Conservation (phyloP, 1,139 yeast genomes). For the Blastobotrys ciferrii region DNA sequence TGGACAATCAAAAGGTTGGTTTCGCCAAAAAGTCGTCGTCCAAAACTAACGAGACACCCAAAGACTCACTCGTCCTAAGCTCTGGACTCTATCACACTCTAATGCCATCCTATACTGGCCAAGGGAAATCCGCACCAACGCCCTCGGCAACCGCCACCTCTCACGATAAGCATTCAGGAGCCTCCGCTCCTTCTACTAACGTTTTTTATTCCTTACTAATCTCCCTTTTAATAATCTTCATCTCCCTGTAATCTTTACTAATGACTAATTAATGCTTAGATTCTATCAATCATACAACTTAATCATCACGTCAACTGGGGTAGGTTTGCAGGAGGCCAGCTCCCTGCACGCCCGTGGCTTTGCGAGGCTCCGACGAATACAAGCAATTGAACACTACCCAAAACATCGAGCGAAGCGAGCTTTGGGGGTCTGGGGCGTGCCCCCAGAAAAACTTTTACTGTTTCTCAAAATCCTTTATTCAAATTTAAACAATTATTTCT, state of each 20-base stretch:
- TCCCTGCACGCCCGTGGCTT: too few species aligned
- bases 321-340: too few species aligned
- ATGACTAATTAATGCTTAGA: neutral
- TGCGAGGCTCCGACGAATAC: too few species aligned
- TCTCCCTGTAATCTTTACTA: neutral
- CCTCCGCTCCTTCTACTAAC: neutral
- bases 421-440: too few species aligned
- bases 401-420: too few species aligned
- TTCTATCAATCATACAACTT: neutral
- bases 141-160: neutral
- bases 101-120: conserved; percentile 4
- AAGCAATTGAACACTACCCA: neutral
- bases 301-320: too few species aligned
- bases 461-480: too few species aligned
- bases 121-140: neutral
- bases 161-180: neutral
- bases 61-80: conserved; percentile 23
- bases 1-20: conserved; percentile 50
- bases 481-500: too few species aligned
- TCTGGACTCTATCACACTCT: conserved; percentile 5
- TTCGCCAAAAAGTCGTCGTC: conserved; percentile 42
- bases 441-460: too few species aligned
- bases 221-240: neutral
- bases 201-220: neutral
- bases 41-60: conserved; percentile 26